phyloP scores from a whole-genome alignment of 2,329 filamentous ascomycete species.

The Botrytis aclada region DNA sequence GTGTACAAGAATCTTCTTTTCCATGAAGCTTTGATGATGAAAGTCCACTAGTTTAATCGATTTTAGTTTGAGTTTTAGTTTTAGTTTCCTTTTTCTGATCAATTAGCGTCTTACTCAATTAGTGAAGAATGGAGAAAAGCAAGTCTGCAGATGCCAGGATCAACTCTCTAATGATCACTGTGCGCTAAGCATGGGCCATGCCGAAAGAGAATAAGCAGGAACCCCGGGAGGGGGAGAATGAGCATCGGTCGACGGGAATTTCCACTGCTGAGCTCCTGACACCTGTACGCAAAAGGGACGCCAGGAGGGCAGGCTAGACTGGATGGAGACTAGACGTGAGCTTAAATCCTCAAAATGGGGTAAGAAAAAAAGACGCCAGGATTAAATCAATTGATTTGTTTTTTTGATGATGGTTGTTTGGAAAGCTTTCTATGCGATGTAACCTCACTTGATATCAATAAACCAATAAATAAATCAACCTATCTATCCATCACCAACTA shows the following conservation, averaged over 20 bases:
- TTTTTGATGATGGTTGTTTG: neutral
- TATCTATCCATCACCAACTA: too few relatives aligned
- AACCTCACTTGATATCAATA: too few relatives aligned
- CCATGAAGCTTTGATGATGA: conserved; percentile 18
- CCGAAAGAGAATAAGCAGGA: neutral
- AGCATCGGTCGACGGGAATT: neutral
- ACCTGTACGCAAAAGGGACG: neutral
- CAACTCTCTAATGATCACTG: neutral
- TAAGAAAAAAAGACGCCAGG: neutral
- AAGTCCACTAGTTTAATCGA: conserved; percentile 1
- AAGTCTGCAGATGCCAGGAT: conserved; percentile 8
- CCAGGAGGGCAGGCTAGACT: neutral
- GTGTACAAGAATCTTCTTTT: conserved; percentile 16
- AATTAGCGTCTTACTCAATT: neutral
- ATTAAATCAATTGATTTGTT: neutral
- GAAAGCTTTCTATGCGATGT: neutral
- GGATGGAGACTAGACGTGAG: neutral
- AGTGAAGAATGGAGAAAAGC: conserved; percentile 18
- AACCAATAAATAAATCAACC: too few relatives aligned
- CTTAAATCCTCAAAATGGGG: conserved; percentile 8
- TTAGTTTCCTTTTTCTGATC: neutral
- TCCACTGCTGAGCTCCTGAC: neutral
- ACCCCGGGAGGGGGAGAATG: too few relatives aligned
- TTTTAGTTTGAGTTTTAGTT: neutral
- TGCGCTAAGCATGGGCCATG: neutral